Evolutionary conservation across 169 alveolate species (phyloP), one percentile per base, ranked within the genome.

Genomic region (Theileria parva): DNA sequence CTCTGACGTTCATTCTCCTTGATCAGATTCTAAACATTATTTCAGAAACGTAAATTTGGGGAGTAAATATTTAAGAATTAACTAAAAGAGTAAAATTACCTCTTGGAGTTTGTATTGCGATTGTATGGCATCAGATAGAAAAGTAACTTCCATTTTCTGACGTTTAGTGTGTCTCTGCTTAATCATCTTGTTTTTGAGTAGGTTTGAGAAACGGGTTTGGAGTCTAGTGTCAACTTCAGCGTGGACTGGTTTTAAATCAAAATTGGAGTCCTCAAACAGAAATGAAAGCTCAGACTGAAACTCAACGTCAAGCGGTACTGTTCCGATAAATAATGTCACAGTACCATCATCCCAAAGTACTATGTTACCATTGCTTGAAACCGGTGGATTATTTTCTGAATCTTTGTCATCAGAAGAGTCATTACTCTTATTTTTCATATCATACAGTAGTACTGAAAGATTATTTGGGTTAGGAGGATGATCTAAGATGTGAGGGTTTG

Each of bases 291-390:
- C 91, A 19, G 75, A 77, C 34, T 77, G 60, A 50, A 25, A 74
- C 39, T 85, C 87, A 25, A 74, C 75, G 63, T 77, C 79, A 25
- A 85, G 68, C 7, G 91, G 87, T 1, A 77, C 74, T 9, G 30
- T 60, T 19, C 91, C 91, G 7, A 85, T 72, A 51, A 78, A 85
- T 48, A 85, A 27, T 23, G 84, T 79, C 23, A 85, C 34, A 1
- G 80, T 72, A 23, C 87, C 87, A 44, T 85, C 87, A 37, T 85
- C 91, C 91, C 91, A 85, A 57, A 66, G 77, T 3, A 85, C 91
- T 12, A 85, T 30, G 53, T 78, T 85, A n/a, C 84, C 66, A 61
- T 85, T 85, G 11, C 86, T 85, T 17, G 28, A 13, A 57, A 21
- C 32, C 0, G 21, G 21, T 57, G 21, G 27, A 57, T 57, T 57